phyloP scores from a whole-genome alignment of 257 asterid species.

The Salvia miltiorrhiza region DNA sequence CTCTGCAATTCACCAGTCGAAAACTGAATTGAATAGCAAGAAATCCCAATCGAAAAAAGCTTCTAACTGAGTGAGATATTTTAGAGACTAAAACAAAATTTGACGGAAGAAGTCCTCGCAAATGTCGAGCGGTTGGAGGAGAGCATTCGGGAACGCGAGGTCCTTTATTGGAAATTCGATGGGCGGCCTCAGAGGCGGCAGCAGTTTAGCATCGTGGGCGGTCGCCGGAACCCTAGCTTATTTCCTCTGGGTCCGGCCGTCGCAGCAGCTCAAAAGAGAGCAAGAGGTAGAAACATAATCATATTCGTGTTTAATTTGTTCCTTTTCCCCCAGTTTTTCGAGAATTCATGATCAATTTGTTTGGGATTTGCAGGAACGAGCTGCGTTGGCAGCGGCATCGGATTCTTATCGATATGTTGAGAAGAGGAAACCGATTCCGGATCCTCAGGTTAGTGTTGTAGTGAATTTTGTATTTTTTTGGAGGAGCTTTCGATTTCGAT shows the following conservation, averaged over 20 bases:
- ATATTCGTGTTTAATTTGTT: neutral
- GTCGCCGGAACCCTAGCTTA: conserved; percentile 99
- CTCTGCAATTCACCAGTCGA: neutral
- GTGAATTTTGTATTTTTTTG: neutral
- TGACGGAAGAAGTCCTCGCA: neutral
- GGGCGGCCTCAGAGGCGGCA: conserved; percentile 88
- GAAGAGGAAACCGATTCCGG: conserved; percentile 76
- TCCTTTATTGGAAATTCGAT: conserved; percentile 72
- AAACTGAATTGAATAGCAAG: conserved; percentile 21
- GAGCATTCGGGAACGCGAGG: conserved; percentile 58
- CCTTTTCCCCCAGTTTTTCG: neutral
- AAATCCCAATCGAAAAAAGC: neutral
- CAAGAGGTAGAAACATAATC: conserved; percentile 48
- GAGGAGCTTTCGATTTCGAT: conserved; percentile 1
- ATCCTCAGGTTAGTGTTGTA: conserved; percentile 64
- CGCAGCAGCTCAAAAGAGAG: conserved; percentile 76
- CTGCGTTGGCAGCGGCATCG: conserved; percentile 67
- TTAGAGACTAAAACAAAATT: neutral
- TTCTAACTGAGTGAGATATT: neutral
- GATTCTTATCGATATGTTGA: conserved; percentile 69
- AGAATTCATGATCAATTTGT: neutral
- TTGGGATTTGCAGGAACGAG: conserved; percentile 49
- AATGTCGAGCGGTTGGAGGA: conserved; percentile 62
- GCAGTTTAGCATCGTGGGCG: conserved; percentile 84
- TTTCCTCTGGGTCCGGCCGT: conserved; percentile 85